Evolutionary conservation across 192 early-diverging fungal genomes (phyloP), one percentile per base, ranked within the genome.

Genomic region (Rhizophagus sp.): DNA sequence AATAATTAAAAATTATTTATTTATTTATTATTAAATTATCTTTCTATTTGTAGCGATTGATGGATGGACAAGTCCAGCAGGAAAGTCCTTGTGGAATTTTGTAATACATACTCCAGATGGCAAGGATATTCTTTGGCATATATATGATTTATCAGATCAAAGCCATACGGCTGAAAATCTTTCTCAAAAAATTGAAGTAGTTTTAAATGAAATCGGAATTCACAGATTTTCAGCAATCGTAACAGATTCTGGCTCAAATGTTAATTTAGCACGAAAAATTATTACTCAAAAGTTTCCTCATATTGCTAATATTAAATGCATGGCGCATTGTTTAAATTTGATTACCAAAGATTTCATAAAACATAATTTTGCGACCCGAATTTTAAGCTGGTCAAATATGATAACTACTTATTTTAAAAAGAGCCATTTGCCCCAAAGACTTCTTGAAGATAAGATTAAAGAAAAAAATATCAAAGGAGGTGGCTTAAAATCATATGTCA

Each of bases 201-300:
- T 70, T 17, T n/a, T 70, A 8, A 0, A 39, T 70, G 34, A 70
- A 30, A 70, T 70, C 47, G 3, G 17, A 36, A 39, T 47, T 19
- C 0, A 70, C n/a, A 44, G 9, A 17, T 70, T 70, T 70, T 15
- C 9, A 36, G 68, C 13, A 19, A 70, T 70, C 9, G 39, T 70
- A 1, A 70, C 34, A 25, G 34, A 70, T 70, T 1, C 15, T 15
- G 34, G 34, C 4, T 1, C 68, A 70, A 70, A 70, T 44, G 19
- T 70, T 47, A 70, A 70, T 70, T 70, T 70, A 47, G 39, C 68
- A 70, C 3, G 17, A 44, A 19, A 70, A 24, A 17, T 36, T n/a
- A 70, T 70, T 47, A 34, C 22, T 70, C 27, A 47, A 44, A 70
- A 70, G 17, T 70, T 22, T 70, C 34, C 34, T 34, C 7, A 70